Evolutionary conservation across 2,329 filamentous ascomycete genomes (phyloP), one percentile per base, ranked within the genome.

Genomic region (Fusarium veterinarium): DNA sequence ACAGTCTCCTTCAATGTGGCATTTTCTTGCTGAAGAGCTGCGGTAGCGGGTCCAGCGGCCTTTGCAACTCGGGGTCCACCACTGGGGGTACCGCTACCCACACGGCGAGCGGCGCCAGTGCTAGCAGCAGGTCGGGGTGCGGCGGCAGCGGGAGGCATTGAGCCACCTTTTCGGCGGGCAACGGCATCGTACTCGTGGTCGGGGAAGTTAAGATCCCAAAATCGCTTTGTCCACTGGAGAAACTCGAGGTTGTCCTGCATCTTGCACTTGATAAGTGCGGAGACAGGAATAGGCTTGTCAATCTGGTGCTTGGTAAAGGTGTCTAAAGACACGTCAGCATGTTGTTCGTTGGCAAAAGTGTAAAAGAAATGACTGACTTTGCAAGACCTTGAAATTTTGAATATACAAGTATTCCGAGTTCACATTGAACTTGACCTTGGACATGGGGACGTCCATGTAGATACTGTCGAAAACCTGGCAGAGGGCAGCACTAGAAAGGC

Each of bases 221-320:
- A 98, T 77, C 89, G 88, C 89, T 99, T 99, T 67, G 92, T 92
- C 93, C 95, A 99, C 85, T 99, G 96, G 69, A 99, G 88, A 83
- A 99, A 99, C 81, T 98, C 96, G 78, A 99, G 93, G 86, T 99
- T 99, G 84, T 99, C 96, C 88, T 99, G 96, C 95, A 99, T 99
- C 88, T 97, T 98, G 88, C 96, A 99, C 84, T 98, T 99, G 78
- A 96, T 90, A 67, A 99, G 91, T 65, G 89, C 87, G 83, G 97
- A 91, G 81, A 98, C 94, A 67, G 94, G 94, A 77, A 99, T 91
- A 33, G 93, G 92, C 81, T 95, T 95, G 78, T 98, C 95, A 85
- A 99, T 89, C 73, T 91, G 87, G 84, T 98, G 95, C 83, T 93
- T 93, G 71, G 91, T 88, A 81, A 98, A 98, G 74, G 89, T 88